phyloP scores from a whole-genome alignment of 495 filamentous ascomycete species.

The Neurospora discreta region DNA sequence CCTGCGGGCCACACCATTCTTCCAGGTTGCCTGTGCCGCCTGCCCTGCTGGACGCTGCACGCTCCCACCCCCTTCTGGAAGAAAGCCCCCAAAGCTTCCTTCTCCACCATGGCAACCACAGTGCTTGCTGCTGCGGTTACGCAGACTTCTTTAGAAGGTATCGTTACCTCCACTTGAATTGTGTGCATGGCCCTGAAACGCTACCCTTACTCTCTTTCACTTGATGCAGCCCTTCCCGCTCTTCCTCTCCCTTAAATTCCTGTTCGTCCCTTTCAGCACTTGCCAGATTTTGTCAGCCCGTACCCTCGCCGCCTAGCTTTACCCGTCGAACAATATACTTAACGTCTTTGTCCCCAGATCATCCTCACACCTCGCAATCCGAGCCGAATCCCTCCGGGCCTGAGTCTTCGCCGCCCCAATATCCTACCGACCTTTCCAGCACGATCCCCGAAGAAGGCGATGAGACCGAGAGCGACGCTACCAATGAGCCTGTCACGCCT shows the following conservation, averaged over 20 bases:
- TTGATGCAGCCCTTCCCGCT: background rate
- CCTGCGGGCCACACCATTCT: slow-evolving; percentile 4
- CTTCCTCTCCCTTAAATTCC: background rate
- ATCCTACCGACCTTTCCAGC: slow-evolving; percentile 28
- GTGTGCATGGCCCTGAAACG: slow-evolving; percentile 5
- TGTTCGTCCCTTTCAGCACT: background rate
- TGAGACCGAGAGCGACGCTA: slow-evolving; percentile 36
- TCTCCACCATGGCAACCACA: slow-evolving; percentile 19
- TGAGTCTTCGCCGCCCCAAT: slow-evolving; percentile 27
- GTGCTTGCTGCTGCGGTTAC: slow-evolving; percentile 21
- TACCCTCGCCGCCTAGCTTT: background rate
- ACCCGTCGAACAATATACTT: slow-evolving; percentile 4
- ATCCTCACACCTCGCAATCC: background rate
- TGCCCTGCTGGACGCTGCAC: slow-evolving; percentile 4
- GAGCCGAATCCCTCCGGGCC: slow-evolving; percentile 14
- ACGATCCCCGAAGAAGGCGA: slow-evolving; percentile 38
- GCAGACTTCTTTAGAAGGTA: slow-evolving; percentile 22
- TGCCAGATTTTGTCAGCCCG: background rate
- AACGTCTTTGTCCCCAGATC: slow-evolving; percentile 9
- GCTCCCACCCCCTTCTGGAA: background rate
- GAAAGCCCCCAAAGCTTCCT: background rate
- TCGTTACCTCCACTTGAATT: slow-evolving; percentile 14
- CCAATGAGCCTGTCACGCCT: slow-evolving; percentile 38
- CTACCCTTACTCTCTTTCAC: slow-evolving; percentile 1
- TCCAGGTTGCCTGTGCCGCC: slow-evolving; percentile 4